Evolutionary conservation across 805 yeast genomes (phyloP), one percentile per base, ranked within the genome.

Genomic region (Kodamaea restingae): DNA sequence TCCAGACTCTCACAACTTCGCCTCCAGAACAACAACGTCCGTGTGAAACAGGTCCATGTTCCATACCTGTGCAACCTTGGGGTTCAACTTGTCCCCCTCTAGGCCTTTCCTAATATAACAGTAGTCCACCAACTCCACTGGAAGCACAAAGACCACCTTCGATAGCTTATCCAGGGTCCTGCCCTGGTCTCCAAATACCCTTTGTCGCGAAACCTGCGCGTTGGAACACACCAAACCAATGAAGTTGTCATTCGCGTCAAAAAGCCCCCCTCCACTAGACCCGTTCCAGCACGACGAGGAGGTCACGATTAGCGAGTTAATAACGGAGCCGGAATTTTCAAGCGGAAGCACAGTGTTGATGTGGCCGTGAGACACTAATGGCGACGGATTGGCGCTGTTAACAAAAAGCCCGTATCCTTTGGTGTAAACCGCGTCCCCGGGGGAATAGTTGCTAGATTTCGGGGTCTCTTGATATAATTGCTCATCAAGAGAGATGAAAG

Each of bases 201-300:
- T 27, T 17, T 39, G 38, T 10, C 25, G 42, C 14, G 46, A 51
- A 1, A 66, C 63, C 41, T 62, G 64, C 12, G 71, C 76, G 46
- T 72, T 72, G 32, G 73, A 66, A 37, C 70, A 69, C 41, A 72
- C 65, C 4, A 72, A 41, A 0, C 76, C 78, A 6, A 67, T 36
- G 8, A 72, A 46, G 10, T 53, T 44, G n/a, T 50, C 52, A 12
- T 47, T 34, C 1, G 41, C 26, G 2, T 30, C 20, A 31, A 68
- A 60, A 2, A 71, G 48, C 0, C 72, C 75, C 0, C 77, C 77
- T 0, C 78, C 78, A 1, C 74, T 67, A 3, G 76, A 71, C 1
- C 78, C 78, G 39, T 71, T 66, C 76, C 77, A 73, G 48, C 75
- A 71, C 7, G 70, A 56, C 0, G 73, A 56, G 0, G 75, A 65